Conservation (phyloP, 108 stramenopile genomes). For the Skeletonema potamos region DNA sequence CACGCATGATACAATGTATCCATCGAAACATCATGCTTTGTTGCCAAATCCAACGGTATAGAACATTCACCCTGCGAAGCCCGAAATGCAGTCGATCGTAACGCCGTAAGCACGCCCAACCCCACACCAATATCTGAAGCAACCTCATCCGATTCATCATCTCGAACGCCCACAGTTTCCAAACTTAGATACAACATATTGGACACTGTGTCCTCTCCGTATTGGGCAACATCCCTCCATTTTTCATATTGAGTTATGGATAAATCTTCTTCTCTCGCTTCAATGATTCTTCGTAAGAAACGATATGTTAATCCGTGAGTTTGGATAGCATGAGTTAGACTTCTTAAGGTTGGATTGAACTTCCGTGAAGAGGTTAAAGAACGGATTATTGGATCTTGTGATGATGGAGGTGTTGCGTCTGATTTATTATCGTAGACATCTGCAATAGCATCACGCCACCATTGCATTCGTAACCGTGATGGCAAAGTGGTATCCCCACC, state of each 20-base stretch:
- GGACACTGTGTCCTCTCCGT: conserved; percentile 73
- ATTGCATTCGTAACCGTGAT: conserved; percentile 67
- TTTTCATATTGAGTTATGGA: conserved; percentile 55
- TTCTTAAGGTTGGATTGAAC: conserved; percentile 71
- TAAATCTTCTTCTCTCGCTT: conserved; percentile 73
- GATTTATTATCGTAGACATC: conserved; percentile 45
- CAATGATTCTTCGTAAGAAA: conserved; percentile 70
- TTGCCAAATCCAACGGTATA: conserved; percentile 51
- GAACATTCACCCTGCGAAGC: conserved; percentile 64
- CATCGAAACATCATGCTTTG: conserved; percentile 33
- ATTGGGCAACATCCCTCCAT: conserved; percentile 55
- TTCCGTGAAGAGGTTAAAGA: conserved; percentile 42
- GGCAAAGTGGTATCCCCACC: conserved; percentile 29
- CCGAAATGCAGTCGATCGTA: conserved; percentile 63
- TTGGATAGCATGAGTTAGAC: conserved; percentile 53
- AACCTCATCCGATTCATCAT: conserved; percentile 66
- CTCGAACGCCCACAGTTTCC: conserved; percentile 59
- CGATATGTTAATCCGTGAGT: conserved; percentile 60
- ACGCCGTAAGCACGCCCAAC: conserved; percentile 67
- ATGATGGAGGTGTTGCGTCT: not conserved
- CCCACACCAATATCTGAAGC: conserved; percentile 78
- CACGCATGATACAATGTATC: conserved; percentile 21
- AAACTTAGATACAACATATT: conserved; percentile 71
- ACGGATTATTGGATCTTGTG: conserved; percentile 10
- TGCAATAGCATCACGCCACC: conserved; percentile 76